Conservation (phyloP, 352 stramenopile genomes). For the Pythium grandisporangium region DNA sequence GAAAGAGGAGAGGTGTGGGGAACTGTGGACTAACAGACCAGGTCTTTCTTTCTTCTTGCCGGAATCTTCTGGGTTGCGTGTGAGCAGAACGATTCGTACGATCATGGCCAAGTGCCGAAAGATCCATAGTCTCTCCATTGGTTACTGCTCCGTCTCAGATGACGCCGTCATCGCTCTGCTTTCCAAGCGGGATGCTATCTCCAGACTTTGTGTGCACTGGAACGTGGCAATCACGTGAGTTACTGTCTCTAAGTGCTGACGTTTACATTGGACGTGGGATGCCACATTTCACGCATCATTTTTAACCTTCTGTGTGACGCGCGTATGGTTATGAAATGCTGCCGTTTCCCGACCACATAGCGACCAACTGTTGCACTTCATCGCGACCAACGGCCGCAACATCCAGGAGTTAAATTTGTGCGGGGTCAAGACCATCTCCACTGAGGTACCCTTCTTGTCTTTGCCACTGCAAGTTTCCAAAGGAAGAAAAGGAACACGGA, state of each 20-base stretch:
- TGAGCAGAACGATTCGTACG: conserved; percentile 61
- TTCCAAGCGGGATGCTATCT: conserved; percentile 76
- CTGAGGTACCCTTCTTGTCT: no score
- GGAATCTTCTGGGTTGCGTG: neutral
- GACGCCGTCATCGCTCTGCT: conserved; percentile 79
- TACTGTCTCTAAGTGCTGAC: no score
- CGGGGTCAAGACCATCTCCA: conserved; percentile 78
- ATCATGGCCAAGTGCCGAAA: conserved; percentile 88
- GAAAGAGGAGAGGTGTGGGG: neutral
- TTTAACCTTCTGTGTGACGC: neutral
- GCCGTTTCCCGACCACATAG: conserved; percentile 14
- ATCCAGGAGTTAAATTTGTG: conserved; percentile 84
- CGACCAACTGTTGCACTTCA: conserved; percentile 73
- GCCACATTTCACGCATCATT: neutral
- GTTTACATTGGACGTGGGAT: no score
- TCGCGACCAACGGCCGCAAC: conserved; percentile 60
- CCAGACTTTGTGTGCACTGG: conserved; percentile 75
- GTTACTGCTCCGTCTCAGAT: conserved; percentile 81
- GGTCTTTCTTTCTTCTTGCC: no score
- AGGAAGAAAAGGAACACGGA: no score
- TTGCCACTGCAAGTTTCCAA: no score
- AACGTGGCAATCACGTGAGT: conserved; percentile 81
- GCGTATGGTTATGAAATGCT: neutral
- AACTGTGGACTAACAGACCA: no score
- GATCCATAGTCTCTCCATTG: conserved; percentile 78